phyloP scores from a whole-genome alignment of 495 filamentous ascomycete species.

The Chaetomium tenue region DNA sequence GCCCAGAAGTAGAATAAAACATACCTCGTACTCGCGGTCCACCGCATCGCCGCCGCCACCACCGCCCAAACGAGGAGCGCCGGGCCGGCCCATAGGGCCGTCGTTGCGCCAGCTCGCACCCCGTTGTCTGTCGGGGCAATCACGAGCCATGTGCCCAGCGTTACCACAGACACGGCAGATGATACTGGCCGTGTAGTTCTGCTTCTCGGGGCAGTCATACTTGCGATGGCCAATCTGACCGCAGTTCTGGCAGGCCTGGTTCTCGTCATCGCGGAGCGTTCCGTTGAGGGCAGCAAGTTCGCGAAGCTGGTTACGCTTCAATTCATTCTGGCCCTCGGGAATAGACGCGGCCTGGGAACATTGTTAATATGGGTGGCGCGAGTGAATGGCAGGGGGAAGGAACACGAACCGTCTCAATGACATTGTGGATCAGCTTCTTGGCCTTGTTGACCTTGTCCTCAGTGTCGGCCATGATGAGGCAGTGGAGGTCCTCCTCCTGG shows the following conservation, averaged over 20 bases:
- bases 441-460: slow-evolving; percentile 98
- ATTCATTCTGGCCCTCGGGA: slow-evolving; percentile 95
- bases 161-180: slow-evolving; percentile 96
- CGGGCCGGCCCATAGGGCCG: slow-evolving; percentile 46
- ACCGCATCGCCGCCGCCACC: slow-evolving; percentile 77
- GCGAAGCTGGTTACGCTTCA: slow-evolving; percentile 97
- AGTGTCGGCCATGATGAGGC: slow-evolving; percentile 97
- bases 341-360: slow-evolving; percentile 82
- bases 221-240: slow-evolving; percentile 99
- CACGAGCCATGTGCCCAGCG: slow-evolving; percentile 44
- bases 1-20: background rate
- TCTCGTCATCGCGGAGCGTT: slow-evolving; percentile 96
- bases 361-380: slow-evolving; percentile 28
- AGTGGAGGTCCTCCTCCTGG: slow-evolving; percentile 98
- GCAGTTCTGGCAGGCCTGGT: slow-evolving; percentile 99
- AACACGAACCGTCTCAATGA: slow-evolving; percentile 90
- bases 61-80: slow-evolving; percentile 59
- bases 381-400: background rate
- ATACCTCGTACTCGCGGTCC: slow-evolving; percentile 91
- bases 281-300: slow-evolving; percentile 96
- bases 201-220: slow-evolving; percentile 96
- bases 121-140: slow-evolving; percentile 85
- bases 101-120: slow-evolving; percentile 90
- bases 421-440: slow-evolving; percentile 93
- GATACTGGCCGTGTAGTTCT: slow-evolving; percentile 97